Percentiles rank a stretch among this genome's conserved stretches.
phyloP scores from a whole-genome alignment of 352 stramenopile species.

The Phytopythium mirpurense region DNA sequence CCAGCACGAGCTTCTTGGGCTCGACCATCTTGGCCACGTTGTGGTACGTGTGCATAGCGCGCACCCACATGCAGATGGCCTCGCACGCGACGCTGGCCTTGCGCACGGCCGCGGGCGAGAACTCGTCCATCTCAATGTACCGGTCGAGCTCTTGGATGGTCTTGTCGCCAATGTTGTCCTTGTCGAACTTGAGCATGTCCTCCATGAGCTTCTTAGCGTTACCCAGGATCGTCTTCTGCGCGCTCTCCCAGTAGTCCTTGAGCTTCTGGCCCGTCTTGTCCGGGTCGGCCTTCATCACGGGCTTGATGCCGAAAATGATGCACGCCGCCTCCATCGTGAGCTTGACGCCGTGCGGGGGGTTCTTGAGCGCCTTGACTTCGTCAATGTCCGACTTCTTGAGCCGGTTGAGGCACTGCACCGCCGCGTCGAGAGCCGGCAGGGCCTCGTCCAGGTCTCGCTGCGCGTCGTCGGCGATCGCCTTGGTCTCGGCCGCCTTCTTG shows the following conservation, averaged over 20 bases:
- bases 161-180: constrained; percentile 86
- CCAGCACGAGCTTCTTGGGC: constrained; percentile 88
- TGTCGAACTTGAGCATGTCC: constrained; percentile 89
- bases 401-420: constrained; percentile 88
- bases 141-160: constrained; percentile 84
- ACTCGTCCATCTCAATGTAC: constrained; percentile 90
- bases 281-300: constrained; percentile 78
- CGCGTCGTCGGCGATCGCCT: constrained; percentile 90
- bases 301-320: constrained; percentile 95
- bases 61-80: constrained; percentile 93
- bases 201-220: constrained; percentile 90
- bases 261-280: constrained; percentile 90
- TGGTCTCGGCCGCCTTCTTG: constrained; percentile 90
- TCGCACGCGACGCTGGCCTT: constrained; percentile 90
- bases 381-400: constrained; percentile 94
- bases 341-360: constrained; percentile 78
- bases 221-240: constrained; percentile 80
- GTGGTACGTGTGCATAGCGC: constrained; percentile 92
- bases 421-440: constrained; percentile 87
- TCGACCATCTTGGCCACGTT: constrained; percentile 90
- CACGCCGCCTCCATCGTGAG: constrained; percentile 91
- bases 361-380: constrained; percentile 89
- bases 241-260: constrained; percentile 88
- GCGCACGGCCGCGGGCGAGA: constrained; percentile 82
- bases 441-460: constrained; percentile 92